phyloP scores from a whole-genome alignment of 2,329 filamentous ascomycete genomes.

The Penicillium hordei region DNA sequence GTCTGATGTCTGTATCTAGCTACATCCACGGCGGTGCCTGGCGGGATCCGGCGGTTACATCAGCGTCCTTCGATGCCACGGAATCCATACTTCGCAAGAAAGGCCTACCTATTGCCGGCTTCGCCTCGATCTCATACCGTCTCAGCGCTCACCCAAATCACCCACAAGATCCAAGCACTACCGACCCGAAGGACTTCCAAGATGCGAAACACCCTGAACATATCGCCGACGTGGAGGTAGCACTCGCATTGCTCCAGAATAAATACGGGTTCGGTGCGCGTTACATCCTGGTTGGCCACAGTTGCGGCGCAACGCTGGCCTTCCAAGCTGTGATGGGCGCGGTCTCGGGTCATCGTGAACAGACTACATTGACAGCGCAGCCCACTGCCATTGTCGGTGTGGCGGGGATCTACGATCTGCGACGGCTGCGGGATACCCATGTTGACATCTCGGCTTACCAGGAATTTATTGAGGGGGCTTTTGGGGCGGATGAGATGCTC shows the following conservation, averaged over 20 bases:
- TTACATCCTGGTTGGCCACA: conserved; percentile 49
- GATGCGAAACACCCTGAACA: conserved; percentile 48
- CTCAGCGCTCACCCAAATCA: conserved; percentile 44
- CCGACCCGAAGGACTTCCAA: conserved; percentile 31
- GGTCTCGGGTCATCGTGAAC: conserved; percentile 17
- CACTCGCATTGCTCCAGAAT: conserved; percentile 42
- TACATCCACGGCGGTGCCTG: conserved; percentile 53
- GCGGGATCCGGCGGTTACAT: conserved; percentile 46
- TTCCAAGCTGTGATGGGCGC: conserved; percentile 45
- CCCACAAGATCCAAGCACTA: conserved; percentile 37
- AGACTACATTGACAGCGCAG: conserved; percentile 16
- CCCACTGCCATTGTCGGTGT: conserved; percentile 45
- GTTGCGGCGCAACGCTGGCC: conserved; percentile 49
- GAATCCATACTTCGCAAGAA: conserved; percentile 33
- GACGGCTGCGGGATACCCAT: conserved; percentile 37
- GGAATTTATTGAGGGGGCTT: conserved; percentile 44
- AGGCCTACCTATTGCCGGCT: conserved; percentile 35
- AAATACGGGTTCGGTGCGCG: conserved; percentile 40
- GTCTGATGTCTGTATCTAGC: conserved; percentile 17
- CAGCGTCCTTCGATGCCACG: conserved; percentile 38
- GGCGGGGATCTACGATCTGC: conserved; percentile 48
- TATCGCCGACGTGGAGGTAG: conserved; percentile 43
- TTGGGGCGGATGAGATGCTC: conserved; percentile 38
- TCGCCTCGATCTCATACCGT: conserved; percentile 50
- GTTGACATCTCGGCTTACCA: conserved; percentile 37